Conservation (phyloP, 1,284 basidiomycete genomes). For the Pseudomicrostroma phylloplanum region DNA sequence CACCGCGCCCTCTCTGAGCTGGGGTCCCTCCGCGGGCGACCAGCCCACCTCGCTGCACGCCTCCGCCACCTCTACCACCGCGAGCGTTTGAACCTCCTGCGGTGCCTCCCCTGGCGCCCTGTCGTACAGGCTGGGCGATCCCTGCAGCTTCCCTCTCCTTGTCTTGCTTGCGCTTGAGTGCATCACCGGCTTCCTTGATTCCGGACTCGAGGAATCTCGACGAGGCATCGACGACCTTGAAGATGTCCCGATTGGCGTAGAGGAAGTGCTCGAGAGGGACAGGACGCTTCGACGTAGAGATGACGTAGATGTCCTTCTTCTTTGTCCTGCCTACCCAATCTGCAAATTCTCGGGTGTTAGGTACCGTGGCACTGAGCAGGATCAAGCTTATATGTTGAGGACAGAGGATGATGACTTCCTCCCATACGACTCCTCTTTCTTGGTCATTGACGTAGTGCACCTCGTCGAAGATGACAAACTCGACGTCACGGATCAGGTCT, state of each 20-base stretch:
- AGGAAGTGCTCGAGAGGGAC: constrained; percentile 96
- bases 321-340: constrained; percentile 99
- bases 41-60: constrained; percentile 58
- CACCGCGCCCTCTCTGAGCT: constrained; percentile 57
- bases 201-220: constrained; percentile 61
- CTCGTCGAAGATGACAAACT: constrained; percentile 99
- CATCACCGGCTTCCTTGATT: constrained; percentile 74
- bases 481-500: constrained; percentile 94
- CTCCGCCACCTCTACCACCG: constrained; percentile 37
- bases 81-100: constrained; percentile 12
- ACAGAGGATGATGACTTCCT: constrained; percentile 85
- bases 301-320: constrained; percentile 99
- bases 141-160: constrained; percentile 92
- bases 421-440: constrained; percentile 99
- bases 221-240: constrained; percentile 84
- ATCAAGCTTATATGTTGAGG: constrained; percentile 54
- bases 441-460: constrained; percentile 99
- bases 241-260: constrained; percentile 82
- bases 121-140: constrained; percentile 57
- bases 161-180: constrained; percentile 86
- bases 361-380: constrained; percentile 91
- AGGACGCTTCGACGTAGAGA: constrained; percentile 90
- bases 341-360: constrained; percentile 96
- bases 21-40: constrained; percentile 60
- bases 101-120: constrained; percentile 8